Conservation (phyloP, 371 early-diverging fungal species). For the Mortierella sp. region DNA sequence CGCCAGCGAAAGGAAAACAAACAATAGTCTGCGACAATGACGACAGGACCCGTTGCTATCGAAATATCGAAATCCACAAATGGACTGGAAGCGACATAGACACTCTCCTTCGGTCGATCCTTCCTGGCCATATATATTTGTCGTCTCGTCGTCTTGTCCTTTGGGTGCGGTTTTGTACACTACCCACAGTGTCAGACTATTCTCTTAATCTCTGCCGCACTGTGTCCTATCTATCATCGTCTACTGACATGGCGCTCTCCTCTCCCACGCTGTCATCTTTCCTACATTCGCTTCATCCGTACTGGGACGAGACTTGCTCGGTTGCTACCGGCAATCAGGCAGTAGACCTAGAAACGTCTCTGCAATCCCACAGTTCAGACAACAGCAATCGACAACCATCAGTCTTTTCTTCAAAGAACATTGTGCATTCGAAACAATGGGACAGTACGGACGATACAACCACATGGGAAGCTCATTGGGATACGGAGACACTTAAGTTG, state of each 20-base stretch:
- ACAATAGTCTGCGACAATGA: too few species aligned
- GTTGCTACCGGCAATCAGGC: neutral
- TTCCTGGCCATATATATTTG: too few species aligned
- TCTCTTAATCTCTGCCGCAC: neutral
- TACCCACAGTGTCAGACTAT: neutral
- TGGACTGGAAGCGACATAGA: neutral
- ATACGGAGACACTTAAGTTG: slow-evolving; percentile 15
- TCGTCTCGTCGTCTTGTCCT: too few species aligned
- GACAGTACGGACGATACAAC: neutral
- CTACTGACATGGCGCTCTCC: too few species aligned
- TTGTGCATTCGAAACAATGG: neutral
- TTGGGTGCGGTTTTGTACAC: neutral
- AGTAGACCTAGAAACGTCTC: neutral
- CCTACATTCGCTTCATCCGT: neutral
- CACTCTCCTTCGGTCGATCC: too few species aligned
- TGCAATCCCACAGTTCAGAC: neutral
- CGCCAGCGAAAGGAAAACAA: too few species aligned
- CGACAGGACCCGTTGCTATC: too few species aligned
- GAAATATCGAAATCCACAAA: too few species aligned
- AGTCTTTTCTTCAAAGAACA: neutral
- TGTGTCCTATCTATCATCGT: too few species aligned
- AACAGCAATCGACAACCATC: neutral
- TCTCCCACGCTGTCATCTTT: neutral
- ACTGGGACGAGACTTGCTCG: neutral
- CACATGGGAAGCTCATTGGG: slow-evolving; percentile 7